Evolutionary conservation across 352 stramenopile genomes (phyloP).

Genomic region (Phytophthora pinifolia): DNA sequence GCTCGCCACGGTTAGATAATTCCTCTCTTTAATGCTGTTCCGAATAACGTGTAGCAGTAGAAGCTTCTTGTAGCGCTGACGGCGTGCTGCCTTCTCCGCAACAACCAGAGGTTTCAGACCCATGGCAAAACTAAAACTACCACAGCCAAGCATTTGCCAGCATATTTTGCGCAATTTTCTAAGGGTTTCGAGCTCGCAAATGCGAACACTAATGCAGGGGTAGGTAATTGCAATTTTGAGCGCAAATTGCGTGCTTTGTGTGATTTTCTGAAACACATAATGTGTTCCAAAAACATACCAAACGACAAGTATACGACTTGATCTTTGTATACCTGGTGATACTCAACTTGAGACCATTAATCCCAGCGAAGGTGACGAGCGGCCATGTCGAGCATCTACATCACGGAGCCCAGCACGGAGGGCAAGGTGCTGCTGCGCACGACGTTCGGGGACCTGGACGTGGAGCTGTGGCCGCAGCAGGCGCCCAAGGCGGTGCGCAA

Average conservation of each 20-base stretch:
- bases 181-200: too few relatives aligned
- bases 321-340: too few relatives aligned
- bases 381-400: conserved; percentile 96
- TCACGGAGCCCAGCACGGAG: conserved; percentile 94
- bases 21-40: neutral
- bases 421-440: conserved; percentile 97
- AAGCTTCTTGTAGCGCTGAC: neutral
- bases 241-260: too few relatives aligned
- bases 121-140: neutral
- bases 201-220: too few relatives aligned
- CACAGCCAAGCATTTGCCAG: neutral
- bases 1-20: conserved; percentile 3
- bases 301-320: too few relatives aligned
- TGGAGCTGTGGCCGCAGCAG: conserved; percentile 97
- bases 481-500: conserved; percentile 94
- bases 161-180: too few relatives aligned
- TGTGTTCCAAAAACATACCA: too few relatives aligned
- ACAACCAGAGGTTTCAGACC: neutral
- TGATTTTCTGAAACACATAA: too few relatives aligned
- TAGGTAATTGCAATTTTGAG: too few relatives aligned
- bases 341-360: too few relatives aligned
- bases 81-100: neutral
- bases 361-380: neutral
- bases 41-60: neutral
- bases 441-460: conserved; percentile 96